Percentiles rank a stretch among this genome's conserved stretches.
Conservation (phyloP, 1,284 basidiomycete genomes). For the Rhodotorula sp. region DNA sequence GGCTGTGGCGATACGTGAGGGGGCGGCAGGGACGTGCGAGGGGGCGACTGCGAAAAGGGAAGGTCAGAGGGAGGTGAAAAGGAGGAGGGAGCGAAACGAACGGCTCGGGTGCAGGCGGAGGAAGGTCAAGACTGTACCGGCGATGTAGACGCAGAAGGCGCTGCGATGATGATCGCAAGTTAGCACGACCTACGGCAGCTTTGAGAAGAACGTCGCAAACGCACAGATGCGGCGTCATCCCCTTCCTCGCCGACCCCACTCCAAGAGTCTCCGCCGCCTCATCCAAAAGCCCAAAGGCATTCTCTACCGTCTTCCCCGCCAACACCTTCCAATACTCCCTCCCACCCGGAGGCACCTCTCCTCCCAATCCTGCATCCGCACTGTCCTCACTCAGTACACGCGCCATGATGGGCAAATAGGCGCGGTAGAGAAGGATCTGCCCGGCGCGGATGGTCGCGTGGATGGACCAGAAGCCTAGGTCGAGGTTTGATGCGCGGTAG, state of each 20-base stretch:
- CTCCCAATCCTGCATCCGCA: not conserved
- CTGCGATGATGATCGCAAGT: not conserved
- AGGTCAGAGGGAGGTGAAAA: not conserved
- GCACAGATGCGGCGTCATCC: slow-evolving; percentile 3
- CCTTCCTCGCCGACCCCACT: not conserved
- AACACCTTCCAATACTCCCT: not conserved
- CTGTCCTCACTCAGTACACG: not conserved
- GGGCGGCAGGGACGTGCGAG: not conserved
- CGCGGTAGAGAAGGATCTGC: not conserved
- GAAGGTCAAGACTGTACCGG: not conserved
- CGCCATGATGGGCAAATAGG: not conserved
- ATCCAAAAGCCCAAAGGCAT: not conserved
- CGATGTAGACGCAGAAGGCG: slow-evolving; percentile 8
- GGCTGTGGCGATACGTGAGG: not conserved
- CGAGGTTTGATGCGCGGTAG: slow-evolving; percentile 7
- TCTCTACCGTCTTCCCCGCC: not conserved
- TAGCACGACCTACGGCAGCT: no score
- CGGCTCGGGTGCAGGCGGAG: not conserved
- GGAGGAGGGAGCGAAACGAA: not conserved
- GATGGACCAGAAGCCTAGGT: slow-evolving; percentile 1
- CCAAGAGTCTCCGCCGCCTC: not conserved
- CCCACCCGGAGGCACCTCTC: not conserved
- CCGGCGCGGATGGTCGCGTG: not conserved
- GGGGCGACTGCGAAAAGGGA: not conserved
- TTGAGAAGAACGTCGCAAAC: not conserved